Percentiles rank a stretch among this genome's conserved stretches.
These are phyloP conservation scores for Dianthus caryophyllus DNA, from an alignment of 148 eudicot genomes.

Conservation along the genomic window DNA sequence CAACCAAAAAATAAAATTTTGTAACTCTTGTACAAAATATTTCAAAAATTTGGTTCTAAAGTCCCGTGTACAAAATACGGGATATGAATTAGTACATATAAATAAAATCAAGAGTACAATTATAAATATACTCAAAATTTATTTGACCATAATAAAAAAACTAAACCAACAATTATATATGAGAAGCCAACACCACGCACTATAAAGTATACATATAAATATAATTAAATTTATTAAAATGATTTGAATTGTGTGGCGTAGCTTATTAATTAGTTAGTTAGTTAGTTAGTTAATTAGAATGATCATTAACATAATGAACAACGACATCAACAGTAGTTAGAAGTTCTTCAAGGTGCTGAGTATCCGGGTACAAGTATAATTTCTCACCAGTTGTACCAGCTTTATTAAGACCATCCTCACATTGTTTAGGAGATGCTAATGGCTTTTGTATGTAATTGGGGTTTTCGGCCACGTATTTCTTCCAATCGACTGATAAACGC, in stretches of 20 bases:
- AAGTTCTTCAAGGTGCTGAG: conserved; percentile 21
- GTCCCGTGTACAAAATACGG: background rate
- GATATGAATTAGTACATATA: background rate
- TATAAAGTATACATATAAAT: too few species aligned
- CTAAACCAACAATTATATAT: background rate
- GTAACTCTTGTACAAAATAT: too few species aligned
- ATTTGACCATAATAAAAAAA: background rate
- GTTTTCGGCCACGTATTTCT: conserved; percentile 4
- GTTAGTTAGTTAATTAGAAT: too few species aligned
- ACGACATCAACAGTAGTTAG: conserved; percentile 25
- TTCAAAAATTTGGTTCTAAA: too few species aligned
- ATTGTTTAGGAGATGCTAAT: conserved; percentile 13
- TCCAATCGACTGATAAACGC: background rate
- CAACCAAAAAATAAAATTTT: too few species aligned
- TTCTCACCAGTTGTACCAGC: conserved; percentile 28
- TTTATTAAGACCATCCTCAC: conserved; percentile 24
- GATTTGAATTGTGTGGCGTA: background rate
- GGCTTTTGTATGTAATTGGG: conserved; percentile 14
- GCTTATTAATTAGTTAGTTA: too few species aligned
- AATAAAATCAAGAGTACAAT: background rate
- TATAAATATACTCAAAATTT: background rate
- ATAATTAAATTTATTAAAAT: background rate
- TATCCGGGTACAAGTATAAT: conserved; percentile 21
- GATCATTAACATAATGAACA: conserved; percentile 6
- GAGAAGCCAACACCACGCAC: too few species aligned